Evolutionary conservation across 2,329 filamentous ascomycete genomes (phyloP).

Genomic region (Fusarium lyarnte): DNA sequence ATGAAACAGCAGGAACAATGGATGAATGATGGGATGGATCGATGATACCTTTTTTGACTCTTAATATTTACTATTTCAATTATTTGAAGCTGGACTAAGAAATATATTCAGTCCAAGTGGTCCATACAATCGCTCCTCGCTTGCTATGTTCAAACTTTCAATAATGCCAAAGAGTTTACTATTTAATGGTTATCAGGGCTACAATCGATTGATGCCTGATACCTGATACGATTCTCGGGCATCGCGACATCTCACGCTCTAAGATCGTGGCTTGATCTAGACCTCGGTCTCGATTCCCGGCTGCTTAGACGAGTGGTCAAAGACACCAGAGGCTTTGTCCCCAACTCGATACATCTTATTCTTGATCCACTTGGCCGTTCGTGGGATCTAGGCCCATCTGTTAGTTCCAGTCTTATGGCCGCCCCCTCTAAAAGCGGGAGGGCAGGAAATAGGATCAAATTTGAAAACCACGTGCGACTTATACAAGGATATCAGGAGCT

Average conservation of each 20-base stretch:
- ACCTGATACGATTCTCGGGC: not conserved
- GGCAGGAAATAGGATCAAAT: slow-evolving; percentile 12
- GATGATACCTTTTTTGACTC: slow-evolving; percentile 31
- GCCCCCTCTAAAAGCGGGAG: slow-evolving; percentile 1
- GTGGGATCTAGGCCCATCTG: slow-evolving; percentile 46
- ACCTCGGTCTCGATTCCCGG: slow-evolving; percentile 75
- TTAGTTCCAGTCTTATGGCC: slow-evolving; percentile 19
- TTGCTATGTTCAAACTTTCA: slow-evolving; percentile 12
- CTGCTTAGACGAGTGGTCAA: slow-evolving; percentile 68
- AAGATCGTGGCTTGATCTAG: slow-evolving; percentile 49
- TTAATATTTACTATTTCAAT: slow-evolving; percentile 18
- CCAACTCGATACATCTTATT: slow-evolving; percentile 66
- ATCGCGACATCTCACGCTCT: not conserved
- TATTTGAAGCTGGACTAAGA: not conserved
- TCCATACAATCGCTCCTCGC: slow-evolving; percentile 11
- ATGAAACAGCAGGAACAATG: slow-evolving; percentile 26
- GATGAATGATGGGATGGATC: slow-evolving; percentile 29
- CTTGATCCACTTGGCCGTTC: slow-evolving; percentile 61
- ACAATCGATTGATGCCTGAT: not conserved
- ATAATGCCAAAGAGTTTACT: slow-evolving; percentile 1
- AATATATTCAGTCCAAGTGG: not conserved
- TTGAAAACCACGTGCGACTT: not conserved
- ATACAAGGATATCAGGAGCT: slow-evolving; percentile 19
- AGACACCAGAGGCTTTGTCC: slow-evolving; percentile 65
- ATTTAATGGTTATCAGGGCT: not conserved